Evolutionary conservation across 805 yeast genomes (phyloP).

Genomic region (Candida insectorum): DNA sequence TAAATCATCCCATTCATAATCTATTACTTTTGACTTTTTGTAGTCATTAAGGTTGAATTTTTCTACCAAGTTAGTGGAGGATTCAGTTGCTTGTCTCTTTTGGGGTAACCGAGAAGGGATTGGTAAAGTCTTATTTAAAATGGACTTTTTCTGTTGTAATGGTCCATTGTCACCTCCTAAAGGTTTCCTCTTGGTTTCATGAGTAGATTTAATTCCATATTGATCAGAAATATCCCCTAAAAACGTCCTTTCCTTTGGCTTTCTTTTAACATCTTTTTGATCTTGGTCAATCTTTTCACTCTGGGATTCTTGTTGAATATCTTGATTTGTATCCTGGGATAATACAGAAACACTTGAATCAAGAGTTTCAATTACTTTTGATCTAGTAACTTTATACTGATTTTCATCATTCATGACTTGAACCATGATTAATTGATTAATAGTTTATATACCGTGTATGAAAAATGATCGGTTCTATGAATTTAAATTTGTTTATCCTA

Average conservation of each 20-base stretch:
- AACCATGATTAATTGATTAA: slow-evolving; percentile 7
- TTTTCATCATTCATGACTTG: slow-evolving; percentile 35
- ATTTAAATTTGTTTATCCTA: too few relatives aligned
- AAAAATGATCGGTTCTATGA: too few relatives aligned
- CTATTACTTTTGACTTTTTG: slow-evolving; percentile 38
- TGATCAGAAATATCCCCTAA: slow-evolving; percentile 40
- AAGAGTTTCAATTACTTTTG: slow-evolving; percentile 16
- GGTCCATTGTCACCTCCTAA: slow-evolving; percentile 34
- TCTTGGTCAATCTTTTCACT: neutral
- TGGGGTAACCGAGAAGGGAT: slow-evolving; percentile 37
- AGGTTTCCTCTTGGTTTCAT: slow-evolving; percentile 18
- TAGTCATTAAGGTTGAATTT: slow-evolving; percentile 22
- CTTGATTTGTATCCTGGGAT: neutral
- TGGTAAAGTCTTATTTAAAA: slow-evolving; percentile 10
- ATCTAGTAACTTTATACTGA: slow-evolving; percentile 33
- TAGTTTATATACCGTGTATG: too few relatives aligned
- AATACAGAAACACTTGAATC: neutral
- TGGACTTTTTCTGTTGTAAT: slow-evolving; percentile 17
- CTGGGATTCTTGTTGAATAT: slow-evolving; percentile 1
- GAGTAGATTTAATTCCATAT: slow-evolving; percentile 16
- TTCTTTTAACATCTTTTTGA: slow-evolving; percentile 7
- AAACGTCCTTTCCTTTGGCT: slow-evolving; percentile 20
- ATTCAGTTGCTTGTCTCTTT: slow-evolving; percentile 57
- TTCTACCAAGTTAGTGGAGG: slow-evolving; percentile 43
- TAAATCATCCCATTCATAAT: slow-evolving; percentile 66